Percentiles rank a stretch among this genome's conserved stretches.
phyloP scores from a whole-genome alignment of 2,329 filamentous ascomycete genomes.

The Fusarium penzigii region DNA sequence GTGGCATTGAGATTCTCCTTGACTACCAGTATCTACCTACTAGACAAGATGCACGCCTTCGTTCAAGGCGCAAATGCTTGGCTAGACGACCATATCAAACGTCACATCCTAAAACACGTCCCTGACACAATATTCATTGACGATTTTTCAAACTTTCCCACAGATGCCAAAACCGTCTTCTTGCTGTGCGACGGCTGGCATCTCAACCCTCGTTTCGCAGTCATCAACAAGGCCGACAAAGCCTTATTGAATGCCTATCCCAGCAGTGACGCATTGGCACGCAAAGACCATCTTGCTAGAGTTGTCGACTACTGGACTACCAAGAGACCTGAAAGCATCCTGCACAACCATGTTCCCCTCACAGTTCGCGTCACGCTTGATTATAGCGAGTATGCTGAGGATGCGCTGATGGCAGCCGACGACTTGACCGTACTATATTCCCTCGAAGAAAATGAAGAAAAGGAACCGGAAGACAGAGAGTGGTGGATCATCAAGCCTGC shows the following conservation, averaged over 20 bases:
- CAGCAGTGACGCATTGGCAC: conserved; percentile 40
- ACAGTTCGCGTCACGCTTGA: conserved; percentile 39
- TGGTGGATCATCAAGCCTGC: conserved; percentile 45
- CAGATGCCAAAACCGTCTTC: conserved; percentile 23
- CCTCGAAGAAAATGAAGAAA: conserved; percentile 36
- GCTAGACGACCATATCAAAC: conserved; percentile 35
- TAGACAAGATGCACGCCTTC: conserved; percentile 21
- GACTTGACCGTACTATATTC: conserved; percentile 37
- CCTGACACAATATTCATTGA: conserved; percentile 32
- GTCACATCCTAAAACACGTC: conserved; percentile 31
- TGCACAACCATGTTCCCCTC: conserved; percentile 32
- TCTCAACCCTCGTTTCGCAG: conserved; percentile 35
- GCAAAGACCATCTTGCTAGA: conserved; percentile 38
- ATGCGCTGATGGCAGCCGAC: conserved; percentile 38
- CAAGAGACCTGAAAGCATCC: conserved; percentile 35
- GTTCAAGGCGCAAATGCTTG: conserved; percentile 29
- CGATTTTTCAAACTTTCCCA: conserved; percentile 30
- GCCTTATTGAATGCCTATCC: conserved; percentile 41
- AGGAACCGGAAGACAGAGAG: conserved; percentile 29
- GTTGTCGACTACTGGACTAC: conserved; percentile 40
- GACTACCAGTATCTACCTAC: neutral
- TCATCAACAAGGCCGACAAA: conserved; percentile 30
- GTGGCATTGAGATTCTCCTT: neutral
- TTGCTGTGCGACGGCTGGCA: conserved; percentile 39
- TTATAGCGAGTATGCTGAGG: conserved; percentile 41